Conservation (phyloP, 495 filamentous ascomycete genomes). For the Podospora didyma region DNA sequence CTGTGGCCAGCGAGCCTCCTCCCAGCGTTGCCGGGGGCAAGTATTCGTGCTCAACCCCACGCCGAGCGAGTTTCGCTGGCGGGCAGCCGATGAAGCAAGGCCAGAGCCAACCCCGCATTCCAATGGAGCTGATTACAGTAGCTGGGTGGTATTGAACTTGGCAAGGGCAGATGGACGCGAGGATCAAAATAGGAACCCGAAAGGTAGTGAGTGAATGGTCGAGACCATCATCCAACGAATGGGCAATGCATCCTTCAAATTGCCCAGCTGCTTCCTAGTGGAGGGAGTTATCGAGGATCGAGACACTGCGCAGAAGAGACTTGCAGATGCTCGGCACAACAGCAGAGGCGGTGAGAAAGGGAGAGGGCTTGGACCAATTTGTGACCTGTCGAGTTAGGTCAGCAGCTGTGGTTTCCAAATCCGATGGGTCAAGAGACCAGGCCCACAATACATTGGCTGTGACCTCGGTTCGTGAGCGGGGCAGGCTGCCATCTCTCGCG, state of each 20-base stretch:
- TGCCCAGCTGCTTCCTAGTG: too few species aligned
- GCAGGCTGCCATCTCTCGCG: too few species aligned
- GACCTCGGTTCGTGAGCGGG: slow-evolving; percentile 2
- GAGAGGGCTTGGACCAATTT: neutral
- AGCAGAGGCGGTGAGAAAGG: neutral
- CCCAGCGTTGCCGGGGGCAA: too few species aligned
- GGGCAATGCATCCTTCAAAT: too few species aligned
- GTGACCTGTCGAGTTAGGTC: neutral
- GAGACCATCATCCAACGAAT: too few species aligned
- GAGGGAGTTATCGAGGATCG: too few species aligned
- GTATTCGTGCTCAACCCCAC: neutral
- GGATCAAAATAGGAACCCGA: neutral
- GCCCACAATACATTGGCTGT: neutral
- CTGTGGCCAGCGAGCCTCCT: too few species aligned
- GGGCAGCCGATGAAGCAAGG: slow-evolving; percentile 1
- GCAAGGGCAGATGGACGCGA: neutral
- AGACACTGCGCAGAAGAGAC: too few species aligned
- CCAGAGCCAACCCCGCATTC: slow-evolving; percentile 4
- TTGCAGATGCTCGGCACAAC: neutral
- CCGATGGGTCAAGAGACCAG: neutral
- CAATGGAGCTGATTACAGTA: too few species aligned
- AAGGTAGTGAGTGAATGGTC: too few species aligned
- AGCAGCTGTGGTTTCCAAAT: neutral
- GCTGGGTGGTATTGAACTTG: neutral
- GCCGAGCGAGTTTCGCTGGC: neutral